phyloP scores from a whole-genome alignment of 169 alveolate species.

The Cryptosporidium meleagridis region DNA sequence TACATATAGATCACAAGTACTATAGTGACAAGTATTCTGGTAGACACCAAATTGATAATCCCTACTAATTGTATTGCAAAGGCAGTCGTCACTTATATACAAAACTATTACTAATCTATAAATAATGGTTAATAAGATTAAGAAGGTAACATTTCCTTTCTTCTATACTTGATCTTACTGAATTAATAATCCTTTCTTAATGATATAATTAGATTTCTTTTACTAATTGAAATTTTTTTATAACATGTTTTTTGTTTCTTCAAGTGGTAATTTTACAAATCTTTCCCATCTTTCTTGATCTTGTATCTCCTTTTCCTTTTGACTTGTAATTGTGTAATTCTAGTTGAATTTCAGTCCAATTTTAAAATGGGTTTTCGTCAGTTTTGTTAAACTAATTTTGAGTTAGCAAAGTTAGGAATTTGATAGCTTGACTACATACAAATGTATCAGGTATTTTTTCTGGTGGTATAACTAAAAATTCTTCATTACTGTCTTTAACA shows the following conservation, averaged over 20 bases:
- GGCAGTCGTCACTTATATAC: constrained; percentile 1
- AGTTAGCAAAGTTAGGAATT: constrained; percentile 65
- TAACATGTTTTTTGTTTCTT: not conserved
- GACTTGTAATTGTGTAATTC: no score
- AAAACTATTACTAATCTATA: not conserved
- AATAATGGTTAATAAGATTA: not conserved
- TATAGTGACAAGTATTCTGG: constrained; percentile 18
- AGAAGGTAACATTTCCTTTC: not conserved
- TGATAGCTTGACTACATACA: constrained; percentile 78
- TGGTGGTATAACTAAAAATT: constrained; percentile 73
- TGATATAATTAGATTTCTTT: not conserved
- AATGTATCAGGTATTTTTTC: constrained; percentile 80
- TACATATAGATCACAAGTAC: constrained; percentile 58
- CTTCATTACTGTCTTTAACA: constrained; percentile 77
- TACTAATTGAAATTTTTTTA: not conserved
- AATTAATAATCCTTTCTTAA: not conserved
- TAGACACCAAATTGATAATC: constrained; percentile 33
- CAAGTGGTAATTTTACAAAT: no score
- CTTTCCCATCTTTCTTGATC: not conserved
- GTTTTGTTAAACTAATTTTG: not conserved
- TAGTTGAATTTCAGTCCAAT: no score
- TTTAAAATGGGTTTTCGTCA: not conserved
- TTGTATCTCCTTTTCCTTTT: no score
- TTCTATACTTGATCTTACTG: not conserved
- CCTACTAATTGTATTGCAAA: constrained; percentile 16